These are phyloP conservation scores for Amniculicola lignicola DNA, from an alignment of 495 filamentous ascomycete species.

Conservation along the genomic window DNA sequence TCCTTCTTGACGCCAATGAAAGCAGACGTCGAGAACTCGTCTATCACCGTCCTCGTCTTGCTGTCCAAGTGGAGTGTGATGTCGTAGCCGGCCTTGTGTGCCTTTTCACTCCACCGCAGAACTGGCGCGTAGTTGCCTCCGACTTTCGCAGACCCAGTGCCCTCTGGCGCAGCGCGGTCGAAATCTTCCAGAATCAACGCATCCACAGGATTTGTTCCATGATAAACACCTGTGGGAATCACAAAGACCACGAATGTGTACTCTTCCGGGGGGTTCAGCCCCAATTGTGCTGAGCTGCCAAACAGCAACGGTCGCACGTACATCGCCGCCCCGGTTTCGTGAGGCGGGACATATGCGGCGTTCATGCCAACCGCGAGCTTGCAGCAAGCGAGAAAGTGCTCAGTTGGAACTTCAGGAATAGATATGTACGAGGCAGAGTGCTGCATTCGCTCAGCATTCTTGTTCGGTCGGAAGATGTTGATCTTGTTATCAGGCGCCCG, in stretches of 20 bases:
- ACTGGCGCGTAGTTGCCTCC: conserved; percentile 85
- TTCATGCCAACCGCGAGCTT: conserved; percentile 77
- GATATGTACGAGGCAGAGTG: conserved; percentile 74
- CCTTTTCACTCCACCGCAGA: conserved; percentile 72
- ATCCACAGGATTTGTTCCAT: conserved; percentile 76
- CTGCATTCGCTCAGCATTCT: conserved; percentile 78
- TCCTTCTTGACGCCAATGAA: conserved; percentile 72
- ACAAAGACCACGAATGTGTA: conserved; percentile 85
- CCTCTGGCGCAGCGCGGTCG: conserved; percentile 70
- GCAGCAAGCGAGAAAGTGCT: conserved; percentile 70
- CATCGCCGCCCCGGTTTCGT: conserved; percentile 79
- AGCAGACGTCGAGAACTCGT: conserved; percentile 86
- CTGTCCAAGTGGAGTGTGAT: conserved; percentile 89
- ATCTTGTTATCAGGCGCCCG: conserved; percentile 63
- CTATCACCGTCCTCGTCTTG: conserved; percentile 70
- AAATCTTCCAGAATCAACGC: conserved; percentile 75
- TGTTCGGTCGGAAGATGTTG: conserved; percentile 74
- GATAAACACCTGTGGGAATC: conserved; percentile 83
- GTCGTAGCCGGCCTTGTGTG: conserved; percentile 67
- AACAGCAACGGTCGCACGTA: conserved; percentile 88
- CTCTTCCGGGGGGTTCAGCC: conserved; percentile 77
- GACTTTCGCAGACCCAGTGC: conserved; percentile 70
- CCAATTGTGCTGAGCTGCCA: conserved; percentile 75
- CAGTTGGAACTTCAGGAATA: conserved; percentile 69
- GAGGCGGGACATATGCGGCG: conserved; percentile 82